Base-by-base conservation (phyloP, 2,329 filamentous ascomycete genomes). In the Bimuria novae-zelandiae region DNA sequence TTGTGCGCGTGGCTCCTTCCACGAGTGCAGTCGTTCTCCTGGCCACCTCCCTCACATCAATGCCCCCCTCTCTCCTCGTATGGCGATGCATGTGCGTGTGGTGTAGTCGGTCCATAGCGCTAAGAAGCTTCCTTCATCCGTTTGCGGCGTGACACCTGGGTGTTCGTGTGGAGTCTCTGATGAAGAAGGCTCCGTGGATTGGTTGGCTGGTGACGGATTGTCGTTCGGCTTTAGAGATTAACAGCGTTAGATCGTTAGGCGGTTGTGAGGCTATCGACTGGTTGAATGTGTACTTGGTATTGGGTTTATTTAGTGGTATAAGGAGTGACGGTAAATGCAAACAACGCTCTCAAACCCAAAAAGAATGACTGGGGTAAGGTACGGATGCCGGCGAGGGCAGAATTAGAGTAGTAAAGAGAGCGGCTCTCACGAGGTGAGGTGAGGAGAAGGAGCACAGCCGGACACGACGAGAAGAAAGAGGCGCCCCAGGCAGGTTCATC, bases 351-450 rank as follows among this genome's bases (percentile, higher is more conserved):
- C 53, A 37, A 56, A 16, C 61, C 63, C 59, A 64, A 70, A 74
- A 74, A 68, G 71, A 74, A 67, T 71, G 71, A 74, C 71, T 72
- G 67, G 65, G 70, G 71, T 73, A 70, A 69, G 69, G 66, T 63
- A 46, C 44, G 63, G 64, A 67, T 58, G 52, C 47, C 35, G 37
- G 61, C 52, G 56, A 46, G 47, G 43, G 55, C 49, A 57, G 57
- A 54, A 27, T 56, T 29, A 41, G 61, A 67, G 62, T 69, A 67
- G 55, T 67, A 69, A 67, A 54, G 65, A 52, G 68, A 66, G 59
- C 61, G 65, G 54, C 67, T 59, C 63, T 61, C 68, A 65, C 64
- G 49, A 59, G 56, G 67, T 70, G 69, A 71, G 68, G 67, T 67
- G 62, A 65, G 58, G 64, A 61, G 44, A 52, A 65, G 58, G 58